Percentiles rank a stretch among this genome's conserved stretches.
Conservation (phyloP, 75 land plant species). For the Chamaecyparis obtusa region DNA sequence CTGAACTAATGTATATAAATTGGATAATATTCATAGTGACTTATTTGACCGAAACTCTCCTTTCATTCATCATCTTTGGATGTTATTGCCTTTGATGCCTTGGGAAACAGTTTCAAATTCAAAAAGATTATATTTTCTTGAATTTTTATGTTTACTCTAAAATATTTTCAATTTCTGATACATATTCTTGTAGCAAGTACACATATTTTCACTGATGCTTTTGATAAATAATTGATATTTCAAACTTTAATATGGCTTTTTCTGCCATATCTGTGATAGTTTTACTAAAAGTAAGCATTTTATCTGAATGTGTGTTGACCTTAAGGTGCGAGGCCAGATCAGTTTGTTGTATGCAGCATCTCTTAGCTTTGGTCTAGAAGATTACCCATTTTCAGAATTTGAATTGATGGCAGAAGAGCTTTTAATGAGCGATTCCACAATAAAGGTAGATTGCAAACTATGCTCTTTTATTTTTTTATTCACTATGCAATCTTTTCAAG, state of each 20-base stretch:
- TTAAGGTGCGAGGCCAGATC: constrained; percentile 83
- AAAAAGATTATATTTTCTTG: neutral
- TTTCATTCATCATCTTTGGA: neutral
- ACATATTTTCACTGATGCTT: neutral
- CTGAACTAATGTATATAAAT: neutral
- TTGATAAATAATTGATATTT: neutral
- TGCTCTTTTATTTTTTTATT: neutral
- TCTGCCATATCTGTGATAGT: neutral
- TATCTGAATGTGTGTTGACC: neutral
- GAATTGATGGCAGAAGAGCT: constrained; percentile 96
- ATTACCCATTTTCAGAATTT: constrained; percentile 88
- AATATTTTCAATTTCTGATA: neutral
- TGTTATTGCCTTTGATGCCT: neutral
- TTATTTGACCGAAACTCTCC: neutral
- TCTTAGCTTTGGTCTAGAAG: constrained; percentile 82
- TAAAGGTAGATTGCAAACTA: constrained; percentile 42
- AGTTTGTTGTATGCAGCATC: constrained; percentile 60
- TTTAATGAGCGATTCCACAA: constrained; percentile 83
- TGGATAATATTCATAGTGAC: neutral
- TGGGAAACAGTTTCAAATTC: neutral
- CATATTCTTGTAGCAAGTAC: neutral
- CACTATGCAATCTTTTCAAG: neutral
- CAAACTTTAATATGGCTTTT: neutral
- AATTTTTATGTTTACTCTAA: neutral
- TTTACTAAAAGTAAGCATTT: neutral